phyloP scores from a whole-genome alignment of 257 asterid genomes.

The Solanum pennellii region DNA sequence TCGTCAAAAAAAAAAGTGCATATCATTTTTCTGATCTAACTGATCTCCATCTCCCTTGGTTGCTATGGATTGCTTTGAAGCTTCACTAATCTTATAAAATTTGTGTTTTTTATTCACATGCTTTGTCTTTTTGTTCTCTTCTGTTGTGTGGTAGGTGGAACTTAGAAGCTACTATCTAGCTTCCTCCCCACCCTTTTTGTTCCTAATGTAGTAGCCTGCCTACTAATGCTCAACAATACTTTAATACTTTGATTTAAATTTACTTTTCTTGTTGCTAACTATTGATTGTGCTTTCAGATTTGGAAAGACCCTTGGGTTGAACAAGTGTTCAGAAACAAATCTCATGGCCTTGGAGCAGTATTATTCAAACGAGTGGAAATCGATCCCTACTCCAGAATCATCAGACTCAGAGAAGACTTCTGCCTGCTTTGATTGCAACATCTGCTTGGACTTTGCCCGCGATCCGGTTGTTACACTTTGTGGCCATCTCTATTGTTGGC shows the following conservation, averaged over 20 bases:
- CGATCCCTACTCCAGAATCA: conserved; percentile 24
- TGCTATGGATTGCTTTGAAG: neutral
- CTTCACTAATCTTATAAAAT: neutral
- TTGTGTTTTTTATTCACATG: neutral
- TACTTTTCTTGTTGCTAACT: neutral
- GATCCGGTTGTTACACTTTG: conserved; percentile 84
- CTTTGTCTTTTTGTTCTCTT: neutral
- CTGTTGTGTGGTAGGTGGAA: neutral
- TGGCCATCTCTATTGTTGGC: conserved; percentile 93
- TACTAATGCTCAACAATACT: neutral
- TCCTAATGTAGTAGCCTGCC: neutral
- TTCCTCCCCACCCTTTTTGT: neutral
- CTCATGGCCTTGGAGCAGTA: conserved; percentile 50
- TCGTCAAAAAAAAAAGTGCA: neutral
- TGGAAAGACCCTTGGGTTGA: neutral
- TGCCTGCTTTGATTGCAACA: conserved; percentile 73
- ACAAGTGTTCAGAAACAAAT: neutral
- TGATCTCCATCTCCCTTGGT: neutral
- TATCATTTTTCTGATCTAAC: neutral
- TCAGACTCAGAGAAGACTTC: conserved; percentile 30
- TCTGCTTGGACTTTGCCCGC: conserved; percentile 59
- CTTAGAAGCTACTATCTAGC: neutral
- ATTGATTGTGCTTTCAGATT: neutral
- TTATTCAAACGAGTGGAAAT: conserved; percentile 37
- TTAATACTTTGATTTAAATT: neutral